Conservation (phyloP, 177 flowering plant genomes). For the Tripterygium wilfordii region DNA sequence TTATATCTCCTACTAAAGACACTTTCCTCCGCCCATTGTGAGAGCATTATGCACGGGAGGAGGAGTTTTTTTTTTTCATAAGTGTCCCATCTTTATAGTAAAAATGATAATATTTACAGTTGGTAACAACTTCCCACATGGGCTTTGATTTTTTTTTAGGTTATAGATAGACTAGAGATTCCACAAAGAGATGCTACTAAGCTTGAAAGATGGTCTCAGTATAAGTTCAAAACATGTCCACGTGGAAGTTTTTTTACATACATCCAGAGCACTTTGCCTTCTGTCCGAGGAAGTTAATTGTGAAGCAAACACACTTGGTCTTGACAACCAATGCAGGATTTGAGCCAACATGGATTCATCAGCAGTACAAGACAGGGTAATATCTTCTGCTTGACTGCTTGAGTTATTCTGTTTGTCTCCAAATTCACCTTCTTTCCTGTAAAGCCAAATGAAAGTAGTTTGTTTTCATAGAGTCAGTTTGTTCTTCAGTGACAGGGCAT, state of each 20-base stretch:
- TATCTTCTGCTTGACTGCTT: constrained; percentile 5
- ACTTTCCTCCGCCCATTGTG: no score
- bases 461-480: constrained; percentile 2
- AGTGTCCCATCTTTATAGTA: constrained; percentile 24
- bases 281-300: no score
- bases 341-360: constrained; percentile 4
- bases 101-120: constrained; percentile 23
- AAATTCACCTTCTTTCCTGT: background rate
- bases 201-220: background rate
- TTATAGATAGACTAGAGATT: constrained; percentile 11
- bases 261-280: no score
- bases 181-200: background rate
- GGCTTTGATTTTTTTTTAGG: constrained; percentile 9
- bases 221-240: constrained; percentile 3
- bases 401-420: constrained; percentile 5
- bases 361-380: constrained; percentile 5
- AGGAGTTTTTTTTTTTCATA: no score
- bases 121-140: constrained; percentile 26
- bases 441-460: background rate
- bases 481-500: constrained; percentile 10
- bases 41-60: no score
- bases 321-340: constrained; percentile 6
- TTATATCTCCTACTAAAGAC: constrained; percentile 29
- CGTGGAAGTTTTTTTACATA: background rate
- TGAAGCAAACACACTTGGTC: constrained; percentile 1